Evolutionary conservation across 768 basidiomycete genomes (phyloP), one percentile per base, ranked within the genome.

Genomic region (Goffeauzyma gilvescens): DNA sequence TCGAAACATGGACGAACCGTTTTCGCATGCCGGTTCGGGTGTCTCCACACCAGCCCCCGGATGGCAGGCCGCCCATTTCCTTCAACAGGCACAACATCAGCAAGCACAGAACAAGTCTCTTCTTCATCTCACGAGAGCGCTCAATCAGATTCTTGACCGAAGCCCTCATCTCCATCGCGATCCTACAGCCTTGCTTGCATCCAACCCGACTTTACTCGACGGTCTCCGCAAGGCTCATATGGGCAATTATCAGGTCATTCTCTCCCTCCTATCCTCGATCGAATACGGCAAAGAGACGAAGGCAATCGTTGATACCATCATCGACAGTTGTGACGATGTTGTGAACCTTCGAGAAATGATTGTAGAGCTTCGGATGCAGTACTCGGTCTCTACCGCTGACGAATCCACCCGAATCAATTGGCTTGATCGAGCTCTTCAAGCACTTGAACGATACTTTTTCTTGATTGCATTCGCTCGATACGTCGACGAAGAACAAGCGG

Each of bases 381-480:
- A 93, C 62, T 81, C 89, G 0, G 69, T 85, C 42, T 77, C 81
- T 4, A 75, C 75, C 17, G 74, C 81, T 66, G 72, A 81, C 55
- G 72, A 76, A 46, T 58, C 56, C 42, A 52, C 74, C 67, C 42
- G 73, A 71, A 56, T 59, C 36, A 45, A 44, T 1, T 42, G 50
- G 23, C 45, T 59, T 5, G 55, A 51, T 10, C 46, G 47, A 23
- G 59, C 59, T 17, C 27, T 58, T 15, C 41, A 58, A 41, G 55
- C 59, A 14, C 54, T 62, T n/a, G 59, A 62, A 41, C 57, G 56
- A 45, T 61, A 64, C 62, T 93, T 90, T 67, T 95, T 95, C 65
- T 75, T 87, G 52, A 81, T 96, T 46, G 81, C 80, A 0, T 98
- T 95, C 55, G 81, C 87, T 2, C 82, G 77, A 47, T 98, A 81